Conservation (phyloP, 1,284 basidiomycete genomes). For the Cutaneotrichosporon arboriforme region DNA sequence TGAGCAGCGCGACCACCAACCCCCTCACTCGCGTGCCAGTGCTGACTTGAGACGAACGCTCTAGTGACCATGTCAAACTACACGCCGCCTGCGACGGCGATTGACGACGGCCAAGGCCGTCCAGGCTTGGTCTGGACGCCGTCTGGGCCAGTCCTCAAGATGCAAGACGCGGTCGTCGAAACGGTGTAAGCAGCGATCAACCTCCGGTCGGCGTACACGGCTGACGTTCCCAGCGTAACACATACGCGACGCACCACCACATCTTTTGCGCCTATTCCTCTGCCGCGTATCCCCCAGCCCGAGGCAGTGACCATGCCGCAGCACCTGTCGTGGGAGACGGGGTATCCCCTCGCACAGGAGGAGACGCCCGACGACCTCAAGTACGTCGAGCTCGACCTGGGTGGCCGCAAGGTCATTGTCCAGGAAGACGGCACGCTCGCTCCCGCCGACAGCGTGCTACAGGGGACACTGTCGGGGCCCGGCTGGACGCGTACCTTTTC, state of each 20-base stretch:
- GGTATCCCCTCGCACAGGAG: slow-evolving; percentile 40
- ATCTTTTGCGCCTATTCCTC: slow-evolving; percentile 39
- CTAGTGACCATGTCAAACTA: background rate
- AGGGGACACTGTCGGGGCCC: slow-evolving; percentile 4
- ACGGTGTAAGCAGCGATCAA: slow-evolving; percentile 41
- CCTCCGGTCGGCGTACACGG: background rate
- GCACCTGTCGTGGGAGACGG: slow-evolving; percentile 24
- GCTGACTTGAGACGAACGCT: no score
- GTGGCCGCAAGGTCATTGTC: slow-evolving; percentile 37
- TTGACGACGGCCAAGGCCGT: background rate
- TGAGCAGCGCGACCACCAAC: no score
- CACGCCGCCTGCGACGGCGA: background rate
- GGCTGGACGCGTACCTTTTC: slow-evolving; percentile 27
- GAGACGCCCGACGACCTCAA: slow-evolving; percentile 42
- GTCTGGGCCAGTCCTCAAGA: slow-evolving; percentile 28
- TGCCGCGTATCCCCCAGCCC: slow-evolving; percentile 39
- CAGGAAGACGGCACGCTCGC: slow-evolving; percentile 32
- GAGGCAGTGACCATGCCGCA: slow-evolving; percentile 27
- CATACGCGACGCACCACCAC: slow-evolving; percentile 34
- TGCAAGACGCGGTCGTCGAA: slow-evolving; percentile 44
- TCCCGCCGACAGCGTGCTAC: slow-evolving; percentile 4
- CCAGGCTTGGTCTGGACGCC: slow-evolving; percentile 12
- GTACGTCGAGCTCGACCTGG: slow-evolving; percentile 38
- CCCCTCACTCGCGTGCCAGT: no score
- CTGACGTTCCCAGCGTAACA: slow-evolving; percentile 10